Evolutionary conservation across 768 basidiomycete species (phyloP).

Genomic region (Pleurotus tuber-regium): DNA sequence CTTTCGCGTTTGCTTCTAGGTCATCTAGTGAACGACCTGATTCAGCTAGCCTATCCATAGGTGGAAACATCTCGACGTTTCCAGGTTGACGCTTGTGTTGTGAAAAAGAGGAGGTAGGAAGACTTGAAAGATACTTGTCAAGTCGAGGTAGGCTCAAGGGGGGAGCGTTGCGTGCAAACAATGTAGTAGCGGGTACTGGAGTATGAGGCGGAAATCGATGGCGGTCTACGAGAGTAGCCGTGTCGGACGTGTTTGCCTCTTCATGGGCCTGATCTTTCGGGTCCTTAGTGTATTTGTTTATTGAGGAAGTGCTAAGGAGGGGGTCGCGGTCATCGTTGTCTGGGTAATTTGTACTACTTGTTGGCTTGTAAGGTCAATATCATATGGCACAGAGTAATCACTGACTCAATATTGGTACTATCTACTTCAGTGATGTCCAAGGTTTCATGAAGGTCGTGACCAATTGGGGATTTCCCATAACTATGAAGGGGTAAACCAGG

Average conservation of each 20-base stretch:
- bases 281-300: too few species aligned
- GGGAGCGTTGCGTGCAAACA: conserved; percentile 59
- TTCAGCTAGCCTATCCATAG: conserved; percentile 53
- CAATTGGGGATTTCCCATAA: not conserved
- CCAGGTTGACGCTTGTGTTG: conserved; percentile 18
- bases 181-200: conserved; percentile 51
- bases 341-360: too few species aligned
- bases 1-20: conserved; percentile 51
- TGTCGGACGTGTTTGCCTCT: not conserved
- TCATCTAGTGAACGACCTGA: conserved; percentile 53
- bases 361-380: too few species aligned
- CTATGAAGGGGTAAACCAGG: not conserved
- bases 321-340: too few species aligned
- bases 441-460: not conserved
- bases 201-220: conserved; percentile 26
- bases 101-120: conserved; percentile 44
- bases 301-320: too few species aligned
- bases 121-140: conserved; percentile 51
- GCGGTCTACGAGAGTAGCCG: conserved; percentile 4
- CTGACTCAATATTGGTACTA: not conserved
- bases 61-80: conserved; percentile 50
- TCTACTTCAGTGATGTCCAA: not conserved
- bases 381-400: too few species aligned
- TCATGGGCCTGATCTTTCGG: too few species aligned
- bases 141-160: conserved; percentile 62